These are phyloP conservation scores for Teratosphaeria epicoccoides DNA, from an alignment of 2,329 filamentous ascomycete species.

Conservation along the genomic window DNA sequence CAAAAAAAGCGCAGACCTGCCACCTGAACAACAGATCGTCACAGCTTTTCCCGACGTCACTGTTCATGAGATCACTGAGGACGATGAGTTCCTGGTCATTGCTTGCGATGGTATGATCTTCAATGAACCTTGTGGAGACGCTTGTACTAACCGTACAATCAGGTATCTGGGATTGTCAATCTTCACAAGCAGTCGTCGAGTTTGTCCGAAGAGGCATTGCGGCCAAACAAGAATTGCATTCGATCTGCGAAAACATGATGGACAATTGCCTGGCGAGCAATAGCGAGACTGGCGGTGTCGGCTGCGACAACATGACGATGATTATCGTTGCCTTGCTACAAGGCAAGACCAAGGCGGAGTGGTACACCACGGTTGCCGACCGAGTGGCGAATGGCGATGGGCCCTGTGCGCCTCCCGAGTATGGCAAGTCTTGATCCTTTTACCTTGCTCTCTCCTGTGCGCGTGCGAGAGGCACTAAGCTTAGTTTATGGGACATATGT, in stretches of 20 bases:
- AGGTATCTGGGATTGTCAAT: slow-evolving; percentile 99
- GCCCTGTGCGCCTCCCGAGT: slow-evolving; percentile 96
- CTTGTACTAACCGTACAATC: slow-evolving; percentile 13
- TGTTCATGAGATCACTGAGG: slow-evolving; percentile 76
- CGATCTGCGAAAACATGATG: slow-evolving; percentile 99
- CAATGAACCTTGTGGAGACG: not conserved
- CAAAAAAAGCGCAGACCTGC: slow-evolving; percentile 95
- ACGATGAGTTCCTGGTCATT: slow-evolving; percentile 91
- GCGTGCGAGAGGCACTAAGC: slow-evolving; percentile 27
- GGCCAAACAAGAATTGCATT: slow-evolving; percentile 85
- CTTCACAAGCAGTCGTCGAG: slow-evolving; percentile 91
- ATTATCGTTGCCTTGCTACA: slow-evolving; percentile 76
- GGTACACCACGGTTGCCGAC: slow-evolving; percentile 92
- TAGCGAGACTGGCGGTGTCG: slow-evolving; percentile 93
- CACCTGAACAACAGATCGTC: slow-evolving; percentile 97
- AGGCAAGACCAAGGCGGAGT: slow-evolving; percentile 90
- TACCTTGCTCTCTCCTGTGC: slow-evolving; percentile 5
- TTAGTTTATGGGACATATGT: slow-evolving; percentile 36
- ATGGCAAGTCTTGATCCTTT: slow-evolving; percentile 64
- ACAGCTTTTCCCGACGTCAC: slow-evolving; percentile 94
- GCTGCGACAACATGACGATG: slow-evolving; percentile 99
- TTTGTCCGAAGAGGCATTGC: slow-evolving; percentile 95
- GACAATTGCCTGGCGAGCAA: slow-evolving; percentile 97
- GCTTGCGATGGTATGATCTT: slow-evolving; percentile 69
- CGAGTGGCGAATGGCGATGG: slow-evolving; percentile 94